These are phyloP conservation scores for Crithidia sp. DNA, from an alignment of 208 protist genomes.

Conservation along the genomic window DNA sequence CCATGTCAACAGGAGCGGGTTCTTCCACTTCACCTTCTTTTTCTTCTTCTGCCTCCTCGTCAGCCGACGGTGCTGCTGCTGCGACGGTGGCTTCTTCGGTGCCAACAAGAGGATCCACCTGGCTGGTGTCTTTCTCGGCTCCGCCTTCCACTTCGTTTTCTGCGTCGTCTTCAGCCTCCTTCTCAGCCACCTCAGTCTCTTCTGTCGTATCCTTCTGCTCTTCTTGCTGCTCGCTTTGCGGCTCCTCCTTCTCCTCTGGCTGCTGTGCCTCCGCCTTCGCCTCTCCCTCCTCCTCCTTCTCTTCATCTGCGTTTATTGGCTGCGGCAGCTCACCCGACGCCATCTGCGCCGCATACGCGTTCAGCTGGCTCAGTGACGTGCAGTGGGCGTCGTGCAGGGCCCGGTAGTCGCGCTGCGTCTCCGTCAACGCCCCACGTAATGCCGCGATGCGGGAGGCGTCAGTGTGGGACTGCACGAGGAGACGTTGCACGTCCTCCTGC, in stretches of 20 bases:
- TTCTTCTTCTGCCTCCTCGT: no score
- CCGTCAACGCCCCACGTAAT: slow-evolving; percentile 5
- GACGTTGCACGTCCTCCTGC: slow-evolving; percentile 1
- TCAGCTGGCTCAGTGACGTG: slow-evolving; percentile 13
- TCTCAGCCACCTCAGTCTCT: neutral
- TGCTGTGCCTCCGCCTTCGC: neutral
- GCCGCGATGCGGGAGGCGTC: slow-evolving; percentile 14
- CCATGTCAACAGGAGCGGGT: no score
- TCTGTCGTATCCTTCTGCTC: neutral
- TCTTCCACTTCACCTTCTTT: no score
- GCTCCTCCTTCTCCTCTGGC: neutral
- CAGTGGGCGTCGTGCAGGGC: slow-evolving; percentile 17
- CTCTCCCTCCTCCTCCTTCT: neutral
- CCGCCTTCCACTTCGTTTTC: neutral
- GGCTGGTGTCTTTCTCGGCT: no score
- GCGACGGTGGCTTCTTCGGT: no score
- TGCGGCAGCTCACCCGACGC: neutral
- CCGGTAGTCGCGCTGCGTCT: slow-evolving; percentile 8
- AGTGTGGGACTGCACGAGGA: slow-evolving; percentile 15
- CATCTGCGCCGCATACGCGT: slow-evolving; percentile 12
- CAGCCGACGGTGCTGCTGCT: no score
- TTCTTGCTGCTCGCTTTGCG: neutral
- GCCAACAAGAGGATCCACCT: no score
- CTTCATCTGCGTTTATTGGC: neutral
- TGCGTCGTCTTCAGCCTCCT: neutral